Percentiles rank a stretch among this genome's conserved stretches.
phyloP scores from a whole-genome alignment of 2,329 filamentous ascomycete genomes.

The Aspergillus arachidicola region DNA sequence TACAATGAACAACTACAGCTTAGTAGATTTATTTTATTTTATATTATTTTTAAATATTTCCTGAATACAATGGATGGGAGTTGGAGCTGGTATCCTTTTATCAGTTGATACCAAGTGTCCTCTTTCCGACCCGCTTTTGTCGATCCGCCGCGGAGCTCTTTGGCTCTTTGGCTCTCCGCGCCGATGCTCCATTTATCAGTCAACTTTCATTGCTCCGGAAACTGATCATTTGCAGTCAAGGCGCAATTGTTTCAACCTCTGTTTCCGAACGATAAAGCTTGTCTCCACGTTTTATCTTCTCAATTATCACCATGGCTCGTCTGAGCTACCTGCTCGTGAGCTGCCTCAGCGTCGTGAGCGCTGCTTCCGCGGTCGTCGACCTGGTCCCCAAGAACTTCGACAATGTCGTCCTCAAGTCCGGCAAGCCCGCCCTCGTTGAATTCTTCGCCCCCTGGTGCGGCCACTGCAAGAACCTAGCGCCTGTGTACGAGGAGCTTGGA shows the following conservation, averaged over 20 bases:
- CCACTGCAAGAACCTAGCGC: slow-evolving; percentile 97
- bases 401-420: slow-evolving; percentile 80
- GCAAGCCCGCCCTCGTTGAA: slow-evolving; percentile 93
- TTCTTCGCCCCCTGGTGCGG: slow-evolving; percentile 99
- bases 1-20: neutral
- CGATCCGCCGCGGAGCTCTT: slow-evolving; percentile 4
- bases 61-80: too few species aligned
- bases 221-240: neutral
- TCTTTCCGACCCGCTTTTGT: slow-evolving; percentile 27
- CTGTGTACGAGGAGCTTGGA: slow-evolving; percentile 90
- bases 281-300: neutral
- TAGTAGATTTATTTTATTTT: neutral
- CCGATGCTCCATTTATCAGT: slow-evolving; percentile 2
- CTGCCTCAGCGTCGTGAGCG: slow-evolving; percentile 60
- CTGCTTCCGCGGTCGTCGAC: slow-evolving; percentile 82
- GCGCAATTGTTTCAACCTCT: neutral
- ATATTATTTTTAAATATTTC: neutral
- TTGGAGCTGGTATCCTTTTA: neutral
- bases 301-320: slow-evolving; percentile 43
- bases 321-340: slow-evolving; percentile 50
- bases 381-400: slow-evolving; percentile 92
- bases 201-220: neutral
- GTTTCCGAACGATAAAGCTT: neutral
- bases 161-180: slow-evolving; percentile 9
- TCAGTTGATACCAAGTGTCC: slow-evolving; percentile 35